Percentiles rank a stretch among this genome's conserved stretches.
These are phyloP conservation scores for Cyphellophora attinorum DNA, from an alignment of 2,329 filamentous ascomycete species.

Conservation along the genomic window DNA sequence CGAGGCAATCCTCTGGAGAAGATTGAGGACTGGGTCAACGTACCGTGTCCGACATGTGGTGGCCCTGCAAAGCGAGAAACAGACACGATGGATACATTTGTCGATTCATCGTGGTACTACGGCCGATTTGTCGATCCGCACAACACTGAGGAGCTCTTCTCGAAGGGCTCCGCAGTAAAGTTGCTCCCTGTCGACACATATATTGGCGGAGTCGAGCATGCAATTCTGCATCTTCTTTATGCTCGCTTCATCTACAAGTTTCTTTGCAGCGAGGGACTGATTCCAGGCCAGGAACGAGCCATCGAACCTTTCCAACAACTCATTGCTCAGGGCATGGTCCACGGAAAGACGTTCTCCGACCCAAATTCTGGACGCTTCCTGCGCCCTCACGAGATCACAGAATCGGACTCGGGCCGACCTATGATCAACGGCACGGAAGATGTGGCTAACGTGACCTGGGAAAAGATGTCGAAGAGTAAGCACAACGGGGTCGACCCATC, in stretches of 20 bases:
- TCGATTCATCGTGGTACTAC: conserved; percentile 92
- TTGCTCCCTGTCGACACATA: conserved; percentile 77
- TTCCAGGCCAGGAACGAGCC: conserved; percentile 18
- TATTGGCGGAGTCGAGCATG: conserved; percentile 81
- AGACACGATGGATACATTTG: conserved; percentile 94
- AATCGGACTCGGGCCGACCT: conserved; percentile 48
- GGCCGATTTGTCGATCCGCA: conserved; percentile 67
- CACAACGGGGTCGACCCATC: conserved; percentile 82
- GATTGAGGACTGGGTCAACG: conserved; percentile 64
- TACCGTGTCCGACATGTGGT: conserved; percentile 61
- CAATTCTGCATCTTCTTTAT: conserved; percentile 81
- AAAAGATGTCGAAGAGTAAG: conserved; percentile 96
- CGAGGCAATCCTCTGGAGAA: conserved; percentile 69
- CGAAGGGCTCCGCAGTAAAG: conserved; percentile 44
- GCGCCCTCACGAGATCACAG: conserved; percentile 61
- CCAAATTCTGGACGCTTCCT: conserved; percentile 67
- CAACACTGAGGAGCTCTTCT: conserved; percentile 54
- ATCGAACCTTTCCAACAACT: conserved; percentile 75
- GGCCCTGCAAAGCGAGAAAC: conserved; percentile 69
- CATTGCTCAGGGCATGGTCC: conserved; percentile 86
- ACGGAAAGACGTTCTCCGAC: conserved; percentile 73
- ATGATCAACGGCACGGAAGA: conserved; percentile 53
- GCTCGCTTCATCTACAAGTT: conserved; percentile 88
- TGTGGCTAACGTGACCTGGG: conserved; percentile 55
- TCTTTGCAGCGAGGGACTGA: conserved; percentile 45